Base-by-base conservation (phyloP, 345 rosid genomes). In the Eucalyptus shirleyi region DNA sequence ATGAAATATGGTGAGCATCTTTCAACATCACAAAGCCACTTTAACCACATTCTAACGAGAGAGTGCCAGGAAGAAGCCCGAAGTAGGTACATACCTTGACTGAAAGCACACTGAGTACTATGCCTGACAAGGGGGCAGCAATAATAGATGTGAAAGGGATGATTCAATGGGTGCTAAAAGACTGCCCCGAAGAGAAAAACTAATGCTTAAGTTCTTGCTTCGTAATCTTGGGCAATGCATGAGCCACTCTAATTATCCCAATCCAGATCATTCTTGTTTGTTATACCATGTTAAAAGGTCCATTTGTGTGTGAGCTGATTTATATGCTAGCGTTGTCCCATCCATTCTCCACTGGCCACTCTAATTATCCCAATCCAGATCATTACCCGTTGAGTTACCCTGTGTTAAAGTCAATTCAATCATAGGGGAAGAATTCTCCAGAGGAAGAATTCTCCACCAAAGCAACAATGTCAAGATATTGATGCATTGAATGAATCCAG, bases 271-370 rank as follows among this genome's bases (percentile, higher is more conserved):
- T 60, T 89, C 89, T 59, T 53, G 86, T 87, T 92, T 82, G 89
- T 89, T 89, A 34, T 95, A 94, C 32, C 96, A 93, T 30, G 95
- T 88, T 88, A 97, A 94, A 92, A 92, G 98, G 82, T 93, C 96
- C 99, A 97, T 96, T 91, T 95, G 96, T 90, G 96, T 18, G 99
- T 95, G 23, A 96, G 96, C 69, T 95, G 90, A 92, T 95, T 94
- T 95, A 96, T 88, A 89, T 92, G 92, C 90, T 93, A 56, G 90
- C 56, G 59, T 92, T 92, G 88, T 92, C 92, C 96, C 96, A 93
- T 88, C 91, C 94, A 49, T 92, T 93, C 72, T 91, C 95, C 42
- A 12, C 88, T 50, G 85, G 86, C 92, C 90, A 91, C 87, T 87
- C 86, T n/a, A n/a, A n/a, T n/a, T n/a, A n/a, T n/a, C n/a, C n/a